Conservation (phyloP, 345 rosid species). For the Cardamine resedifolia region DNA sequence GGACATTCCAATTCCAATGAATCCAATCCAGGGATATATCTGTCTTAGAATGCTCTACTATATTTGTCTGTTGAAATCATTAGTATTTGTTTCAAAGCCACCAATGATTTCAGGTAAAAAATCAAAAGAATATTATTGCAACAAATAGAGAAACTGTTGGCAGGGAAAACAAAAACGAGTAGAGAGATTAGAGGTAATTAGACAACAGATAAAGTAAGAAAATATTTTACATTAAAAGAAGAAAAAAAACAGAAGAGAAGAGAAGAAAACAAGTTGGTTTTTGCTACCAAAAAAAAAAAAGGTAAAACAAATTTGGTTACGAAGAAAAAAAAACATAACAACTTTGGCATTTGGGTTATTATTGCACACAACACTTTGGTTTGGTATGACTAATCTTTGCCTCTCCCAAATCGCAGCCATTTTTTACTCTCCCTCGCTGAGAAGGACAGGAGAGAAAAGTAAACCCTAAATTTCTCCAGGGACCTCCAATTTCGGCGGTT, state of each 20-base stretch:
- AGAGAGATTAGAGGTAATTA: neutral
- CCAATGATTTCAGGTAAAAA: neutral
- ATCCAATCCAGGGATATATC: neutral
- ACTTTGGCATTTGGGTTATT: slow-evolving; percentile 1
- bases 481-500: slow-evolving; percentile 9
- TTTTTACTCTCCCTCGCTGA: slow-evolving; percentile 15
- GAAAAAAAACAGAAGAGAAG: neutral
- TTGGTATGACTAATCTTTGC: slow-evolving; percentile 20
- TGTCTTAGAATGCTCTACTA: neutral
- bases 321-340: neutral
- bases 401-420: slow-evolving; percentile 31
- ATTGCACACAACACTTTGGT: neutral
- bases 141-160: neutral
- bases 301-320: neutral
- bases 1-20: neutral
- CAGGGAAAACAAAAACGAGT: neutral
- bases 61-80: slow-evolving; percentile 8
- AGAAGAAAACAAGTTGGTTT: slow-evolving; percentile 18
- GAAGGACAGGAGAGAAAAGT: neutral
- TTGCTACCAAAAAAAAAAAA: neutral
- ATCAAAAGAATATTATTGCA: slow-evolving; percentile 5
- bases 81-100: neutral
- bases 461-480: slow-evolving; percentile 11
- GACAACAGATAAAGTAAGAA: neutral
- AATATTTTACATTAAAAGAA: neutral